phyloP scores from a whole-genome alignment of 495 filamentous ascomycete species.

The Tuber calosporum region DNA sequence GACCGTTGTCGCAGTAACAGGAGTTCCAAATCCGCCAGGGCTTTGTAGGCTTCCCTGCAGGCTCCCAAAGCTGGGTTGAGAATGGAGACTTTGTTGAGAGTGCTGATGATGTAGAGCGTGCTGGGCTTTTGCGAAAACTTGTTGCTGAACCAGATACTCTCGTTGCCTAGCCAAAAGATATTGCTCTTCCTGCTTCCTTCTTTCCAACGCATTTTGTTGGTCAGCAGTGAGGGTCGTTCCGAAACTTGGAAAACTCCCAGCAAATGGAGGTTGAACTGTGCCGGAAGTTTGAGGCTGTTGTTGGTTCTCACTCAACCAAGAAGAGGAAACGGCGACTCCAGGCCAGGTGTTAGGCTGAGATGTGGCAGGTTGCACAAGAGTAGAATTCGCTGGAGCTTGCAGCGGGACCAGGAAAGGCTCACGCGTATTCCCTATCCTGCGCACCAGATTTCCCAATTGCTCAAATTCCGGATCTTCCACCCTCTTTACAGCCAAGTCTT shows the following conservation, averaged over 20 bases:
- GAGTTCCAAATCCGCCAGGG: slow-evolving; percentile 32
- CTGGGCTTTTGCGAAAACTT: slow-evolving; percentile 65
- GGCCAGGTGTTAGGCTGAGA: slow-evolving; percentile 39
- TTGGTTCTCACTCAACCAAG: slow-evolving; percentile 43
- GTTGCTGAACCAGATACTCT: slow-evolving; percentile 82
- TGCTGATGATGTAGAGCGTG: slow-evolving; percentile 80
- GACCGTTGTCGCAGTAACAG: slow-evolving; percentile 26
- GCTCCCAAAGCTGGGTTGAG: slow-evolving; percentile 45
- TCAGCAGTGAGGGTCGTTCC: slow-evolving; percentile 95
- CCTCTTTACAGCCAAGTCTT: slow-evolving; percentile 88
- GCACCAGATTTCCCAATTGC: slow-evolving; percentile 87
- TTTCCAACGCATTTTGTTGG: slow-evolving; percentile 93
- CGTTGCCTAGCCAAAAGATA: slow-evolving; percentile 92
- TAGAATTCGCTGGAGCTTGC: slow-evolving; percentile 51
- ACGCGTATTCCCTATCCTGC: slow-evolving; percentile 91
- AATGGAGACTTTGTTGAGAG: slow-evolving; percentile 89
- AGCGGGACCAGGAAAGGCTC: slow-evolving; percentile 97
- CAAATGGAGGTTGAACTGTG: slow-evolving; percentile 85
- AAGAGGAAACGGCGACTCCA: slow-evolving; percentile 42
- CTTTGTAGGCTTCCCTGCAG: slow-evolving; percentile 37
- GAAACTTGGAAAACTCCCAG: slow-evolving; percentile 88
- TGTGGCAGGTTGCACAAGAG: slow-evolving; percentile 48
- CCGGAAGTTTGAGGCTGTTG: slow-evolving; percentile 45
- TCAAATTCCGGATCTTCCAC: slow-evolving; percentile 89
- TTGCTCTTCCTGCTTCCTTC: slow-evolving; percentile 95